These are phyloP conservation scores for Maudiozyma pseudohumilis DNA, from an alignment of 805 yeast species.

Conservation along the genomic window DNA sequence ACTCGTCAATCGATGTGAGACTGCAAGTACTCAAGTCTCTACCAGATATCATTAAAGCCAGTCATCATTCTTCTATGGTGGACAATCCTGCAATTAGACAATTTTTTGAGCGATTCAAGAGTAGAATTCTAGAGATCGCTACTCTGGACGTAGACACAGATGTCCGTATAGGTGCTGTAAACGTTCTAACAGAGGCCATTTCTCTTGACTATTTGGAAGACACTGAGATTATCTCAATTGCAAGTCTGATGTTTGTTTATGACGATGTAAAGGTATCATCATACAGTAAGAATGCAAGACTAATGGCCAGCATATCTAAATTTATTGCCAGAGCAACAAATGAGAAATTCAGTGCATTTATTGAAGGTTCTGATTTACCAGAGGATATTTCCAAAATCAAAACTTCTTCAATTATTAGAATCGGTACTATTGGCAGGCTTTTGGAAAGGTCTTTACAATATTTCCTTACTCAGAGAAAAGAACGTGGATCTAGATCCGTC, in stretches of 20 bases:
- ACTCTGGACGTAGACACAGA: slow-evolving; percentile 43
- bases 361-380: slow-evolving; percentile 25
- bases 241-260: slow-evolving; percentile 35
- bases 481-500: slow-evolving; percentile 6
- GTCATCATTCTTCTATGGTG: slow-evolving; percentile 24
- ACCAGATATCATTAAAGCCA: slow-evolving; percentile 31
- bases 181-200: slow-evolving; percentile 45
- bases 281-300: slow-evolving; percentile 26
- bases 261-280: slow-evolving; percentile 27
- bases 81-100: slow-evolving; percentile 58
- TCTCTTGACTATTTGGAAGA: slow-evolving; percentile 56
- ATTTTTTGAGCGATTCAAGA: slow-evolving; percentile 65
- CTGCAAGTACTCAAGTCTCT: slow-evolving; percentile 52
- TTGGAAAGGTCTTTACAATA: slow-evolving; percentile 18
- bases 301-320: slow-evolving; percentile 41
- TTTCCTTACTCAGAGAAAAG: slow-evolving; percentile 9
- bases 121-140: slow-evolving; percentile 56
- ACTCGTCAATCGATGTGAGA: slow-evolving; percentile 50
- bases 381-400: slow-evolving; percentile 10
- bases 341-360: slow-evolving; percentile 31
- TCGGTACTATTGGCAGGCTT: slow-evolving; percentile 21
- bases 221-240: slow-evolving; percentile 38
- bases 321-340: slow-evolving; percentile 40
- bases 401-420: slow-evolving; percentile 13
- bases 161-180: slow-evolving; percentile 43